Evolutionary conservation across 2,329 filamentous ascomycete genomes (phyloP).

Genomic region (Fusarium aywerte): DNA sequence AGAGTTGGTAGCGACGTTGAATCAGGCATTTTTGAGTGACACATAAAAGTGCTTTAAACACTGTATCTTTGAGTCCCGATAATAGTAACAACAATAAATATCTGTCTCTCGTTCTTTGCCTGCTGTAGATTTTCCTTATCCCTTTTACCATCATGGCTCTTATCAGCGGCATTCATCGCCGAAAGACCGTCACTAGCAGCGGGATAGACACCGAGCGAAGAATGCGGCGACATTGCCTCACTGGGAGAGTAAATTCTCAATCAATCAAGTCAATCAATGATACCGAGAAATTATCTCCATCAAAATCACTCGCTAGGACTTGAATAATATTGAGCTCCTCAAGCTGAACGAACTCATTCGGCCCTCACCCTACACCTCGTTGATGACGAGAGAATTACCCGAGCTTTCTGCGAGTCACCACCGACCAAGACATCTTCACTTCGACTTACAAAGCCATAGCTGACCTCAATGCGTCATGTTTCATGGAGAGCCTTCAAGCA

Average conservation of each 20-base stretch:
- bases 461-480: slow-evolving; percentile 50
- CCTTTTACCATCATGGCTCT: background rate
- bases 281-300: background rate
- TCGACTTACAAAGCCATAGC: slow-evolving; percentile 1
- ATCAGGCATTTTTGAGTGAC: slow-evolving; percentile 11
- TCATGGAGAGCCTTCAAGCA: slow-evolving; percentile 42
- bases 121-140: background rate
- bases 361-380: background rate
- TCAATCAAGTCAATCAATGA: background rate
- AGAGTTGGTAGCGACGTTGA: background rate
- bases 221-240: slow-evolving; percentile 10
- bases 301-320: background rate
- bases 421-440: slow-evolving; percentile 6
- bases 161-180: slow-evolving; percentile 21
- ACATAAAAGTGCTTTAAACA: background rate
- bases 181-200: slow-evolving; percentile 24
- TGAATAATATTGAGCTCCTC: background rate
- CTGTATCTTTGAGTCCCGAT: too few species aligned
- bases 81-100: too few species aligned
- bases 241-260: slow-evolving; percentile 1
- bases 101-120: background rate
- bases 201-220: slow-evolving; percentile 28
- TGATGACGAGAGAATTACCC: slow-evolving; percentile 40
- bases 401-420: slow-evolving; percentile 43
- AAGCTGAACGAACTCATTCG: background rate